Evolutionary conservation across 441 rosid species (phyloP), one percentile per base, ranked within the genome.

Genomic region (Melastoma candidum): DNA sequence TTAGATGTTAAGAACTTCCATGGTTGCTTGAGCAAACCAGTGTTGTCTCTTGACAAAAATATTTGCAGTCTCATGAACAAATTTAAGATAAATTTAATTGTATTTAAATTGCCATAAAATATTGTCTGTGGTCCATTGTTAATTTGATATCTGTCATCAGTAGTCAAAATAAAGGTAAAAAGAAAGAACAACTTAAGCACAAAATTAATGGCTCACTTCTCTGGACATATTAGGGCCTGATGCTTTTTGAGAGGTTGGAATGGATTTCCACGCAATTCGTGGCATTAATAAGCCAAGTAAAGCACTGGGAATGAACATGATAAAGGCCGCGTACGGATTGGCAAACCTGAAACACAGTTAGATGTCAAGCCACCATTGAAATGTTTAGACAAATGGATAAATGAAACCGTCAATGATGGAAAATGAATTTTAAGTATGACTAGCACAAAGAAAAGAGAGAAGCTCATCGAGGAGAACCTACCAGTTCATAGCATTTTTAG

Each of bases 401-500:
- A 29, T 3, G 36, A 29, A 29, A 29, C 7, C 36, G 7, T 7
- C 36, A 29, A 29, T 29, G 7, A 3, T 3, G 7, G 36, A 3
- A 7, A 29, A 3, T 29, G 22, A 17, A 17, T 17, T 29, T 29
- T 3, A 3, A 7, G 3, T 29, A 3, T 29, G 7, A 29, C 36
- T 29, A 29, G 36, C 36, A 29, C 7, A 7, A 29, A 29, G 36
- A 52, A 25, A 52, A 13, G 26, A 52, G 27, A 52, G 46, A 36
- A 36, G 22, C 22, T 12, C 44, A 62, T 59, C 64, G 17, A 62
- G 48, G 14, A 44, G 44, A 71, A 70, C 80, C 51, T 47, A 94
- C 99, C 99, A 90, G 81, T 71, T 85, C 99, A 94, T 90, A 39
- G 92, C 87, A 77, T 71, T 46, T 58, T 78, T 73, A 54, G 87